These are phyloP conservation scores for Ustilago tritici DNA, from an alignment of 1,284 basidiomycete species.

Conservation along the genomic window DNA sequence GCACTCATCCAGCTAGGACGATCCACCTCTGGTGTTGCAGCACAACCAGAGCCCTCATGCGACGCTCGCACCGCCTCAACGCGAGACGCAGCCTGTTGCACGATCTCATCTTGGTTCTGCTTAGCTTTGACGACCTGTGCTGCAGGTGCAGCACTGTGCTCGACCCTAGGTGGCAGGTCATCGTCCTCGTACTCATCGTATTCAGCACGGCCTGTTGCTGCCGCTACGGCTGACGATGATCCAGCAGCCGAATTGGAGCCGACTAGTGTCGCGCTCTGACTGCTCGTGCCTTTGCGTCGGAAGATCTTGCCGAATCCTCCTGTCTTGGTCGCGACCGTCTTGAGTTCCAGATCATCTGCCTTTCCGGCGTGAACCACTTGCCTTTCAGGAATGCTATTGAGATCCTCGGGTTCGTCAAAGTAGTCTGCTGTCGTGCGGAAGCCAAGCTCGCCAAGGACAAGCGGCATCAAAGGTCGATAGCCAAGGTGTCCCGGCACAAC, in stretches of 20 bases:
- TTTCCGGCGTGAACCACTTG: conserved; percentile 51
- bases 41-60: conserved; percentile 22
- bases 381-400: conserved; percentile 64
- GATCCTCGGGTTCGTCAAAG: conserved; percentile 69
- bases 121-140: conserved; percentile 30
- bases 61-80: conserved; percentile 42
- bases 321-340: conserved; percentile 51
- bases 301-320: conserved; percentile 62
- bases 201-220: conserved; percentile 17
- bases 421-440: conserved; percentile 68
- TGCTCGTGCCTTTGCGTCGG: conserved; percentile 40
- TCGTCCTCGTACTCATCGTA: conserved; percentile 63
- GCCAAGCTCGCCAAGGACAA: conserved; percentile 67
- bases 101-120: conserved; percentile 40
- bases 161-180: conserved; percentile 58
- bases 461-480: conserved; percentile 67
- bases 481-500: conserved; percentile 66
- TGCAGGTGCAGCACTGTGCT: conserved; percentile 10
- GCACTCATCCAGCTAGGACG: conserved; percentile 37
- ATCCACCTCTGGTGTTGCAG: conserved; percentile 47
- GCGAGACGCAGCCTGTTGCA: conserved; percentile 35
- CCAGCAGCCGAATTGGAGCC: conserved; percentile 22
- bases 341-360: conserved; percentile 41
- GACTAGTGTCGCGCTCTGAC: conserved; percentile 21
- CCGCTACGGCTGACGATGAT: conserved; percentile 6